Conservation (phyloP, 768 basidiomycete species). For the Lentinus tigrinus region DNA sequence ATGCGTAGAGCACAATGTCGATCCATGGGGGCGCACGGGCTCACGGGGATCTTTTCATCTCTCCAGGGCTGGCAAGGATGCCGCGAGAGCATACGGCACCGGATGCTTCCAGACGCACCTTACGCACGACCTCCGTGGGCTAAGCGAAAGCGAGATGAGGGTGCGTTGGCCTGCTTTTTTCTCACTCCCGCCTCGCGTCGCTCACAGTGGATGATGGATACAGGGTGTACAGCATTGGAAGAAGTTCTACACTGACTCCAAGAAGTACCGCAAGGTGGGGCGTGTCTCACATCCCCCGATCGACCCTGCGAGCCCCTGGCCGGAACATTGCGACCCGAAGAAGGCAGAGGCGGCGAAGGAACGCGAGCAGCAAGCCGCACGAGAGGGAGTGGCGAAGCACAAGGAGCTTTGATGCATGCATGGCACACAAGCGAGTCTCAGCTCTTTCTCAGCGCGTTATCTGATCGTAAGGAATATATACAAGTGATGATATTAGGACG, state of each 20-base stretch:
- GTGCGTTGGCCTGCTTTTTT: slow-evolving; percentile 40
- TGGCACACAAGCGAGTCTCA: neutral
- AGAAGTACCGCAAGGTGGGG: slow-evolving; percentile 77
- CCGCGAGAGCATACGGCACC: slow-evolving; percentile 89
- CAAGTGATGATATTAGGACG: slow-evolving; percentile 11
- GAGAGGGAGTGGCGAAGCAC: slow-evolving; percentile 24
- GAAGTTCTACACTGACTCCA: slow-evolving; percentile 80
- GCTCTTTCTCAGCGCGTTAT: slow-evolving; percentile 8
- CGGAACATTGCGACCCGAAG: slow-evolving; percentile 70
- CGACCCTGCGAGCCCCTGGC: slow-evolving; percentile 73
- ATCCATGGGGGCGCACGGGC: slow-evolving; percentile 6
- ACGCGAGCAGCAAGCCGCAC: slow-evolving; percentile 15
- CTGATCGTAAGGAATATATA: slow-evolving; percentile 8
- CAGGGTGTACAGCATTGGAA: slow-evolving; percentile 89
- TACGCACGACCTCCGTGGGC: slow-evolving; percentile 87
- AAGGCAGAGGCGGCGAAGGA: slow-evolving; percentile 34
- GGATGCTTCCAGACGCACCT: slow-evolving; percentile 90
- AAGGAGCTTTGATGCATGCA: slow-evolving; percentile 12
- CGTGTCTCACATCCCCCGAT: slow-evolving; percentile 73
- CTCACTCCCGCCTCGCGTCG: neutral
- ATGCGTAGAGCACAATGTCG: neutral
- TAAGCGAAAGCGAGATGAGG: slow-evolving; percentile 66
- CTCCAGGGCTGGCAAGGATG: slow-evolving; percentile 75
- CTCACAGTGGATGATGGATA: neutral
- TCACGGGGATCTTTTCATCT: slow-evolving; percentile 6